A percentile compares a stretch with the other conserved stretches of the same genome.
Evolutionary conservation across 2,329 filamentous ascomycete genomes (phyloP).

Genomic region (Ophiosphaerella korrae): DNA sequence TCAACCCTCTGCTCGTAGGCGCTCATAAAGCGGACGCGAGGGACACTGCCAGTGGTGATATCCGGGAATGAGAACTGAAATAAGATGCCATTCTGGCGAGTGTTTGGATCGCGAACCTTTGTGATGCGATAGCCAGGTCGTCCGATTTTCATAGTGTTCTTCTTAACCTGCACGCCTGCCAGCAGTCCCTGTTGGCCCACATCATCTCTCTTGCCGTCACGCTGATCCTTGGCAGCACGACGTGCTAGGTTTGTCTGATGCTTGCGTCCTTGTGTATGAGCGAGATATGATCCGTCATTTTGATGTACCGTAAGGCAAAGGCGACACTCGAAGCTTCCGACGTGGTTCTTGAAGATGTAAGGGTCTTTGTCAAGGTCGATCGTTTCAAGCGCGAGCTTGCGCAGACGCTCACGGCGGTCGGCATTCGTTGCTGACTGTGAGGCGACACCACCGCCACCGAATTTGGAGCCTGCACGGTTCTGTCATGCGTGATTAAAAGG

Average conservation of each 20-base stretch:
- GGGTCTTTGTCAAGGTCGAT: slow-evolving; percentile 99
- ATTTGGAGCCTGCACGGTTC: slow-evolving; percentile 96
- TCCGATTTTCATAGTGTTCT: slow-evolving; percentile 92
- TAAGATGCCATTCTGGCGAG: slow-evolving; percentile 85
- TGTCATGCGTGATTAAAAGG: slow-evolving; percentile 47
- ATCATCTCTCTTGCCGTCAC: slow-evolving; percentile 76
- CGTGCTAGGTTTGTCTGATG: slow-evolving; percentile 98
- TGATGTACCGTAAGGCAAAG: slow-evolving; percentile 97
- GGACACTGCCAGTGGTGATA: slow-evolving; percentile 74
- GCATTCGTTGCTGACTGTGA: slow-evolving; percentile 93
- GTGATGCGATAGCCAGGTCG: slow-evolving; percentile 97
- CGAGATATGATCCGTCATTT: slow-evolving; percentile 98
- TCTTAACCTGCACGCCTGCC: slow-evolving; percentile 67
- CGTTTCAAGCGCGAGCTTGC: slow-evolving; percentile 96
- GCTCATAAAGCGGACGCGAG: slow-evolving; percentile 95
- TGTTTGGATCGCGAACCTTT: slow-evolving; percentile 88
- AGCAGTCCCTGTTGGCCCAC: slow-evolving; percentile 78
- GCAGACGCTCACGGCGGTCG: slow-evolving; percentile 93
- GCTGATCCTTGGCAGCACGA: slow-evolving; percentile 92
- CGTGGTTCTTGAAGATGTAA: slow-evolving; percentile 99
- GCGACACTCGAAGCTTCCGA: slow-evolving; percentile 96
- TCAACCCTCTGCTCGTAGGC: slow-evolving; percentile 96
- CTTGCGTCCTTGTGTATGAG: slow-evolving; percentile 97
- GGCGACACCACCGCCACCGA: slow-evolving; percentile 95
- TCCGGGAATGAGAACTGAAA: slow-evolving; percentile 97